phyloP scores from a whole-genome alignment of 257 asterid genomes.

The Rubia yunnanensis region DNA sequence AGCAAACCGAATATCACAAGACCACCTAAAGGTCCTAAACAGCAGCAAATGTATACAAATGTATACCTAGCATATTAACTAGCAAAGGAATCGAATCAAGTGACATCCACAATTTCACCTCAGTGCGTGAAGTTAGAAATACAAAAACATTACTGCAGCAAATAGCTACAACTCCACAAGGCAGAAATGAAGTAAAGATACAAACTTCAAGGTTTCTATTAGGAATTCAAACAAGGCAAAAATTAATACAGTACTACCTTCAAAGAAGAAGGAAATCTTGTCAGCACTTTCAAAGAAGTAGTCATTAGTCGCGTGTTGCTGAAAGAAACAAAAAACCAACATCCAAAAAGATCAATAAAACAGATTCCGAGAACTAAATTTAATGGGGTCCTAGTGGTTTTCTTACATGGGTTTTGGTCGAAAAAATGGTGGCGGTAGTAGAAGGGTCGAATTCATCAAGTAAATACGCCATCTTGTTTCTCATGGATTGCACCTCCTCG shows the following conservation, averaged over 20 bases:
- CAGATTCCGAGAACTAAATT: slow-evolving; percentile 1
- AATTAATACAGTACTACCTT: slow-evolving; percentile 39
- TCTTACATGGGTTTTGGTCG: slow-evolving; percentile 81
- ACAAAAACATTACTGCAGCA: background rate
- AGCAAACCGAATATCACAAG: background rate
- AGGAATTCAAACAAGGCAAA: too few relatives aligned
- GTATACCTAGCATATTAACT: background rate
- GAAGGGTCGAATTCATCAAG: slow-evolving; percentile 68
- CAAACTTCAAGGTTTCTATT: slow-evolving; percentile 2
- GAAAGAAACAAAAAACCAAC: slow-evolving; percentile 16
- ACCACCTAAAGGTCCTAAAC: background rate
- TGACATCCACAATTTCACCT: too few relatives aligned
- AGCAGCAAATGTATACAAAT: too few relatives aligned
- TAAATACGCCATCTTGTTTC: slow-evolving; percentile 56
- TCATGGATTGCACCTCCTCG: slow-evolving; percentile 52
- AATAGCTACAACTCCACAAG: background rate
- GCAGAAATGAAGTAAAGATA: background rate
- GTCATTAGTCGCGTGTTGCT: slow-evolving; percentile 61
- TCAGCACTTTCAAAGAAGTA: slow-evolving; percentile 90
- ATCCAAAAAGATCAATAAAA: background rate
- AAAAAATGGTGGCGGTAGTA: slow-evolving; percentile 56
- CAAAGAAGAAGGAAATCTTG: slow-evolving; percentile 87
- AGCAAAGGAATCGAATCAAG: background rate
- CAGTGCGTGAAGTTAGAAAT: too few relatives aligned
- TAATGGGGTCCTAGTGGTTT: background rate